A percentile compares a stretch with the other conserved stretches of the same genome.
phyloP scores from a whole-genome alignment of 2,329 filamentous ascomycete species.

The Didymella glomerata region DNA sequence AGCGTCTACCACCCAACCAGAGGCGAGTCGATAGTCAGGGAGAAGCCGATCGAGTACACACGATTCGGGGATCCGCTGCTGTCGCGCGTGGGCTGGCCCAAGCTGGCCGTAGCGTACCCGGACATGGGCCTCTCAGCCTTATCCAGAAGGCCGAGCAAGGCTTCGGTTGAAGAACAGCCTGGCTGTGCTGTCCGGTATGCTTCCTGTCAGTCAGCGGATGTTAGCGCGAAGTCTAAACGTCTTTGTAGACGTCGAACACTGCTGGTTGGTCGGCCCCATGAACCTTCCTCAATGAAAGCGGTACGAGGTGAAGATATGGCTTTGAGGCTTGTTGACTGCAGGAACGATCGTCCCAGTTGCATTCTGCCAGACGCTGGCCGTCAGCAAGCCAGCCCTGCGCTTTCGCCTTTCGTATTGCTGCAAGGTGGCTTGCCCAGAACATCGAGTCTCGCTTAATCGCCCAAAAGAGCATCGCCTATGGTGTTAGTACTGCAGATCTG shows the following conservation, averaged over 20 bases:
- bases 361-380: background rate
- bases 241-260: background rate
- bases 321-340: conserved; percentile 2
- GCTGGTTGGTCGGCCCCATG: background rate
- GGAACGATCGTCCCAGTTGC: conserved; percentile 1
- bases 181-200: background rate
- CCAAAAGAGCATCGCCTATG: conserved; percentile 12
- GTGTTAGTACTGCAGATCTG: conserved; percentile 9
- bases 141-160: background rate
- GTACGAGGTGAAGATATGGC: background rate
- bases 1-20: conserved; percentile 1
- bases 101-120: background rate
- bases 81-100: conserved; percentile 1
- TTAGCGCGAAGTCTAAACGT: background rate
- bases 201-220: background rate
- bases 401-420: conserved; percentile 1
- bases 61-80: conserved; percentile 1
- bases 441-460: conserved; percentile 15
- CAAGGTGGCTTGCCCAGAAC: conserved; percentile 15
- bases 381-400: background rate
- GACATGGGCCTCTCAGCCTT: background rate
- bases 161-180: background rate
- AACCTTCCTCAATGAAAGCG: background rate
- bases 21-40: conserved; percentile 1
- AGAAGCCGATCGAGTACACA: background rate